phyloP scores from a whole-genome alignment of 768 basidiomycete genomes.

The Guyanaporus albipodus region DNA sequence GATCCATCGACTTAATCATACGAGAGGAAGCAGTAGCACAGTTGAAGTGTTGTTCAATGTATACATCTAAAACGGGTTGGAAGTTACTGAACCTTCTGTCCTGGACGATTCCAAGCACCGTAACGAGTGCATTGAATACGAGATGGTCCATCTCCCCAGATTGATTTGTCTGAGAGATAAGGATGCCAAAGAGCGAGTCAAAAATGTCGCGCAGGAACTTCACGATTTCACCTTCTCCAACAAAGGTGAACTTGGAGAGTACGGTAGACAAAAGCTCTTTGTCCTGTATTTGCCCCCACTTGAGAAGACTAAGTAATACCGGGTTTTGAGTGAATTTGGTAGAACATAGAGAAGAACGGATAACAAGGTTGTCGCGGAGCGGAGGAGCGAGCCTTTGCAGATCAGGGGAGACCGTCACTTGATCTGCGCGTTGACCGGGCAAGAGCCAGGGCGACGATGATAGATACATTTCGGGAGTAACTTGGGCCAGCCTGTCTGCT shows the following conservation, averaged over 20 bases:
- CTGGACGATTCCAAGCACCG: constrained; percentile 86
- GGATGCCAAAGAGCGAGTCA: constrained; percentile 87
- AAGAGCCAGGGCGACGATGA: constrained; percentile 58
- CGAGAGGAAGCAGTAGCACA: constrained; percentile 77
- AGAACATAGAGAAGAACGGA: constrained; percentile 89
- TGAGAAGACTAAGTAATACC: constrained; percentile 72
- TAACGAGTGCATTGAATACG: constrained; percentile 89
- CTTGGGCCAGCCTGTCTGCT: constrained; percentile 63
- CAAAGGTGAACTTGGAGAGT: constrained; percentile 84
- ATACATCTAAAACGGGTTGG: constrained; percentile 88
- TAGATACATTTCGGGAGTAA: constrained; percentile 71
- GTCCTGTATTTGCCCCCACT: constrained; percentile 72
- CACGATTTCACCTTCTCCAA: constrained; percentile 91
- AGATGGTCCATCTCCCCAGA: constrained; percentile 76
- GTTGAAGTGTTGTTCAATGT: constrained; percentile 86
- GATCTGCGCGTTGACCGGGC: constrained; percentile 57
- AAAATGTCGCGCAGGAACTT: constrained; percentile 90
- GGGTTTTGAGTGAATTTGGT: constrained; percentile 90
- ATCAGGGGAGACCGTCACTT: constrained; percentile 52
- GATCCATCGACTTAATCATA: constrained; percentile 85
- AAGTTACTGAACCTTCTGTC: constrained; percentile 96
- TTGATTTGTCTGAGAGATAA: constrained; percentile 71
- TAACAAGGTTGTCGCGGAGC: constrained; percentile 69
- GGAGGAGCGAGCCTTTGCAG: constrained; percentile 64
- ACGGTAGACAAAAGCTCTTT: constrained; percentile 65